Percentiles rank a stretch among this genome's conserved stretches.
Conservation (phyloP, 2,329 filamentous ascomycete genomes). For the Ilyonectria destructans region DNA sequence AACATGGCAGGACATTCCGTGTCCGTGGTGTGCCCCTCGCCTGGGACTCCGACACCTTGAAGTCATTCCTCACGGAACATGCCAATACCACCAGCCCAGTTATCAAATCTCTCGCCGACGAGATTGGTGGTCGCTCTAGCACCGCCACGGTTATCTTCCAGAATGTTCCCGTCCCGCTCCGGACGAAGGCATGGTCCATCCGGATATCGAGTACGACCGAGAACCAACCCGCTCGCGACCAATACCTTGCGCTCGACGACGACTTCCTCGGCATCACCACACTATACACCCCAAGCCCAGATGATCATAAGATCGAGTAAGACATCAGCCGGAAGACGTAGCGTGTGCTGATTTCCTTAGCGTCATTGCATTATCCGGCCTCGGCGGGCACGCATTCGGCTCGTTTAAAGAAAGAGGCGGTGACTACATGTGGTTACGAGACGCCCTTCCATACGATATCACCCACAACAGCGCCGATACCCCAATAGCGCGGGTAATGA, state of each 20-base stretch:
- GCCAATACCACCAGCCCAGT: not conserved
- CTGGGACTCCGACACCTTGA: constrained; percentile 8
- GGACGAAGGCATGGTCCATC: not conserved
- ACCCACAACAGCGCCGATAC: no score
- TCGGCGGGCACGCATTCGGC: constrained; percentile 49
- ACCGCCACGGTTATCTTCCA: constrained; percentile 25
- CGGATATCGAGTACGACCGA: not conserved
- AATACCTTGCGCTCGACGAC: constrained; percentile 14
- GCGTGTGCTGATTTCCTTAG: constrained; percentile 1
- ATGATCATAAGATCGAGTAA: constrained; percentile 26
- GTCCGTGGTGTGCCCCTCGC: constrained; percentile 21
- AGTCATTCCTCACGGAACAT: not conserved
- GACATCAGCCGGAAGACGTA: not conserved
- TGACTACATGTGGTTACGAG: constrained; percentile 51
- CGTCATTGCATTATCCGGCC: constrained; percentile 32
- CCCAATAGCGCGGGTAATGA: constrained; percentile 42
- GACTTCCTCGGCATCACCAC: constrained; percentile 28
- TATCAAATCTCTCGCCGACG: constrained; percentile 17
- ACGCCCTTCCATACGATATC: constrained; percentile 46
- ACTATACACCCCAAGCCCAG: constrained; percentile 9
- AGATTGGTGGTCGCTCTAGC: constrained; percentile 9
- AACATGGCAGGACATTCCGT: constrained; percentile 14
- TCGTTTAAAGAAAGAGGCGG: constrained; percentile 50
- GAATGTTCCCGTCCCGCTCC: not conserved
- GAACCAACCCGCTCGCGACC: not conserved